Base-by-base conservation (phyloP, 257 asterid genomes). In the Apocynum venetum region DNA sequence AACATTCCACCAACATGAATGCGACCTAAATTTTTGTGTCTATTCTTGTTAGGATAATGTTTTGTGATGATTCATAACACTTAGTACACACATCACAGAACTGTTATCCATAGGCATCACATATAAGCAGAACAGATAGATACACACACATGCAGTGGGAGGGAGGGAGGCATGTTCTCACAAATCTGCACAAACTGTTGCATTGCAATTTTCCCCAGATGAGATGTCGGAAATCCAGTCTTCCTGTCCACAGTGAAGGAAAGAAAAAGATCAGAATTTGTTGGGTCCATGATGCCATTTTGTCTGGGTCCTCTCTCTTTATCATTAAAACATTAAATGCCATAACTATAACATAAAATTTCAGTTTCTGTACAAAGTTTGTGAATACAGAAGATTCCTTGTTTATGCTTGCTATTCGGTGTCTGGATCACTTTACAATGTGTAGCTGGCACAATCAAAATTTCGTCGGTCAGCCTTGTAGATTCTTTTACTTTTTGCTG, bases 141-240 rank as follows among this genome's bases (percentile, higher is more conserved):
- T 19, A 72, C 73, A 59, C 20, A 41, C 47, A 41, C 11, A 46
- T 36, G 61, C 52, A 53, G 48, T 46, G 31, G 63, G 65, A 74
- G 43, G 43, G 44, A 14, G 59, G 41, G 60, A 0, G 63, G 49
- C 51, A 74, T 59, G 75, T 66, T 83, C 98, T 87, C 85, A 94
- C 98, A 86, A 93, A 76, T 91, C 91, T 70, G 98, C 98, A 82
- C 97, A 96, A 82, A 87, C 97, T 47, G 86, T 83, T 48, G 76
- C 68, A 43, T 82, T 85, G 89, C 99, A 96, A 68, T 72, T 87
- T 78, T 88, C 88, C 87, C 67, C 25, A 65, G 91, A 78, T 73
- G 83, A 63, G 83, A 57, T 80, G 48, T 84, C 88, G 57, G 81
- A 71, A 70, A 87, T 77, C 78, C 86, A 79, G 52, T 80, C 86